Conservation (phyloP, 768 basidiomycete species). For the Amanita brunnescens region DNA sequence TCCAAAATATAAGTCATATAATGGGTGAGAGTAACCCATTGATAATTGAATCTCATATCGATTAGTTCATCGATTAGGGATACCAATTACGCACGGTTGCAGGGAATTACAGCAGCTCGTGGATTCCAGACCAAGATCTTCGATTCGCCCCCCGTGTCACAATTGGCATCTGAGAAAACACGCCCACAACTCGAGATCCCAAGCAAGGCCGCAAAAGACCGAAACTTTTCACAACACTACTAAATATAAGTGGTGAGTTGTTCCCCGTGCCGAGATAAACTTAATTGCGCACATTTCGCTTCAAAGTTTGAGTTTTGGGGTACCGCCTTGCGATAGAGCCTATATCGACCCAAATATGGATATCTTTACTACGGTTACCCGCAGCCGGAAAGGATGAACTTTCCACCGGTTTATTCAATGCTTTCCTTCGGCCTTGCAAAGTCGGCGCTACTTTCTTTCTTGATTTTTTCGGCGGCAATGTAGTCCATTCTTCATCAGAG, state of each 20-base stretch:
- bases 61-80: background rate
- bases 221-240: constrained; percentile 1
- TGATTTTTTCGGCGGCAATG: constrained; percentile 5
- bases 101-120: background rate
- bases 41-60: background rate
- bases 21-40: background rate
- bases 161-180: constrained; percentile 1
- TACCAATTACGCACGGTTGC: background rate
- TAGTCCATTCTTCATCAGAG: constrained; percentile 6
- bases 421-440: background rate
- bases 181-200: constrained; percentile 3
- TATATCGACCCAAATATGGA: background rate
- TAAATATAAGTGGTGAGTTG: background rate
- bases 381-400: background rate
- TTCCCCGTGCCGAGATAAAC: background rate
- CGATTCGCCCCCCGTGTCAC: background rate
- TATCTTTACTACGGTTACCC: background rate
- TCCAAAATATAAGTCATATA: background rate
- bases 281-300: background rate
- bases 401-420: background rate
- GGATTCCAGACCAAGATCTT: constrained; percentile 3
- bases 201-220: constrained; percentile 1
- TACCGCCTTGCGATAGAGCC: constrained; percentile 1
- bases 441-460: background rate
- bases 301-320: background rate